phyloP scores from a whole-genome alignment of 306 rosid species.

The Medicago truncatula region MtrunA17r5.0-ANR NC_053044.1:8593001-8593500 shows the following conservation, averaged over 20 bases:
- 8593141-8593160: too few relatives aligned
- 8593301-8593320: background rate
- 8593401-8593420: too few relatives aligned
- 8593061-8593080: background rate
- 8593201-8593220: too few relatives aligned
- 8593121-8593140: background rate
- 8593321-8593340: background rate
- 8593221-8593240: background rate
- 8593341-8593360: background rate
- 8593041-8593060: background rate
- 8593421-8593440: too few relatives aligned
- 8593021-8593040: background rate
- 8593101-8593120: background rate
- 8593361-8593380: too few relatives aligned
- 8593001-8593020: background rate
- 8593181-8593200: too few relatives aligned
- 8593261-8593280: background rate
- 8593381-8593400: too few relatives aligned
- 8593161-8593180: too few relatives aligned
- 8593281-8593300: background rate
- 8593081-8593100: background rate
- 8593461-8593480: too few relatives aligned
- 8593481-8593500: too few relatives aligned
- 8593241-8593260: background rate
- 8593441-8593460: too few relatives aligned